Evolutionary conservation across 1,284 basidiomycete genomes (phyloP), one percentile per base, ranked within the genome.

Genomic region (Moesziomyces antarcticus): DNA sequence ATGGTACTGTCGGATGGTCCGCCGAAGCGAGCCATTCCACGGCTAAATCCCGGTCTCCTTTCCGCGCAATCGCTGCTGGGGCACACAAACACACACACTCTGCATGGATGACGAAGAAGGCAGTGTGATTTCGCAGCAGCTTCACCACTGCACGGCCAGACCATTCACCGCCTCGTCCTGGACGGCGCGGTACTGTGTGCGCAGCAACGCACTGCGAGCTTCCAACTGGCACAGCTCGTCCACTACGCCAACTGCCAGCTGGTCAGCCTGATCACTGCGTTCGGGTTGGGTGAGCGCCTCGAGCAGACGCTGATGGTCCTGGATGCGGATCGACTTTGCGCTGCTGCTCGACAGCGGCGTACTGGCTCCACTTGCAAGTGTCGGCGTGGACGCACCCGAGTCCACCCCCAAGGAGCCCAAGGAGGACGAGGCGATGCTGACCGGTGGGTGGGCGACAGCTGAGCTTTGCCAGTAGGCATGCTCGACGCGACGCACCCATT

Each of bases 161-260:
- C 91, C 90, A 44, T 83, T 85, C 44, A 91, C 85, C 42, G 94
- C 90, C 82, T 96, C 93, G 84, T 90, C 92, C 85, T 93, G 92
- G 0, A 98, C 93, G 22, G 91, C 92, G 60, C 89, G 88, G 84
- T 94, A 97, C 79, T 89, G 86, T 6, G 94, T 96, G 81, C 92
- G 87, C 79, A 97, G 89, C n/a, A 90, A 82, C 47, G 84, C 84
- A 37, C 58, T 80, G 70, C 87, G 86, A 6, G 86, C 85, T 5
- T 80, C 81, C 21, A 68, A 49, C 2, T 61, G 50, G 47, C 85
- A 85, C 22, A 87, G 64, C 47, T 88, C 89, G 14, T 72, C 68
- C 47, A 89, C 78, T 13, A 90, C 86, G 45, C 78, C 61, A 46
- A 82, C 75, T 1, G 88, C 88, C 44, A 89, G 77, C 14, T 73